These are phyloP conservation scores for Chytriomyces confervae DNA, from an alignment of 192 early-diverging fungal genomes.

Conservation along the genomic window DNA sequence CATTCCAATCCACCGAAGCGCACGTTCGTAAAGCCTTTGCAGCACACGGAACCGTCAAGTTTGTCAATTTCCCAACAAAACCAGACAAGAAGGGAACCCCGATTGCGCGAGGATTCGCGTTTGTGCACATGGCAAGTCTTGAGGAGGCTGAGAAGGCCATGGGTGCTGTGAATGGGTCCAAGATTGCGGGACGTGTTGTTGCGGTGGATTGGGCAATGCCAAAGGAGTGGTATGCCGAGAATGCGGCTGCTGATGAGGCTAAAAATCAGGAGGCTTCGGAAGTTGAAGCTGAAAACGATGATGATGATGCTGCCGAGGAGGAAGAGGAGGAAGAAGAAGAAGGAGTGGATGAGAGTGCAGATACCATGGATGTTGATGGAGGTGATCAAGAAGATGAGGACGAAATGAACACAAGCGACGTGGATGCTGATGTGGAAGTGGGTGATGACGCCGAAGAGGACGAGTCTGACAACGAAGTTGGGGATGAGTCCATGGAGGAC, in stretches of 20 bases:
- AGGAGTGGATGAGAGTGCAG: slow-evolving; percentile 22
- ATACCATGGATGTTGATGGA: slow-evolving; percentile 11
- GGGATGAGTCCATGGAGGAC: slow-evolving; percentile 37
- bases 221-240: slow-evolving; percentile 69
- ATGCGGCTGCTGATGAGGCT: slow-evolving; percentile 50
- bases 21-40: slow-evolving; percentile 71
- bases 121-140: slow-evolving; percentile 81
- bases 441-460: slow-evolving; percentile 50
- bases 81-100: slow-evolving; percentile 24
- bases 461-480: slow-evolving; percentile 43
- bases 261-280: slow-evolving; percentile 49
- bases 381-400: slow-evolving; percentile 33
- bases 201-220: slow-evolving; percentile 85
- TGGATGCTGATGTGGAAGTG: slow-evolving; percentile 48
- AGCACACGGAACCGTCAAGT: slow-evolving; percentile 70
- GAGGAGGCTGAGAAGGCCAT: slow-evolving; percentile 75
- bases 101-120: slow-evolving; percentile 77
- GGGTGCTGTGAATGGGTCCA: slow-evolving; percentile 71
- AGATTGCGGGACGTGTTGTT: slow-evolving; percentile 73
- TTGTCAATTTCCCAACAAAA: slow-evolving; percentile 77
- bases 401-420: slow-evolving; percentile 35
- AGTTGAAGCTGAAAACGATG: slow-evolving; percentile 42
- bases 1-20: slow-evolving; percentile 61
- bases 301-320: slow-evolving; percentile 45
- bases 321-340: slow-evolving; percentile 46